Percentiles rank a stretch among this genome's conserved stretches.
Evolutionary conservation across 345 rosid genomes (phyloP).

Genomic region (Psidium friedrichsthalianum): DNA sequence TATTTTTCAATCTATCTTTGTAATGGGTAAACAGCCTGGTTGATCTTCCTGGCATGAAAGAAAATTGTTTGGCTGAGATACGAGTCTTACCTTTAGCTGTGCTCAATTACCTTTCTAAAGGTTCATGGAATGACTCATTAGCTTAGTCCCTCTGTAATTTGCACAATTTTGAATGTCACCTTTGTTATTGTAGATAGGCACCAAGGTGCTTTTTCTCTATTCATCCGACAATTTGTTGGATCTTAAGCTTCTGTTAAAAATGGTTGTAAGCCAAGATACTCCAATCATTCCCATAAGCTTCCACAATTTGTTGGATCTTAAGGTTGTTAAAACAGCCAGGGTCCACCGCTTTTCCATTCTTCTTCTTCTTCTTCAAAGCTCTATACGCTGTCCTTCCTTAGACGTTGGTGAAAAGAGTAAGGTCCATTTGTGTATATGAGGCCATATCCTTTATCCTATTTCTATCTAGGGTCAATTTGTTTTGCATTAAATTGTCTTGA

Average conservation of each 20-base stretch:
- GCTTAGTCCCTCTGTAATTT: not conserved
- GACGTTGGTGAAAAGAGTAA: not conserved
- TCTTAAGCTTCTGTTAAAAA: not conserved
- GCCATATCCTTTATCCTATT: not conserved
- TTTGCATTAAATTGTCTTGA: not conserved
- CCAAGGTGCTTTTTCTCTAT: not conserved
- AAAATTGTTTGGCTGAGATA: conserved; percentile 2
- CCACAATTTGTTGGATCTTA: not conserved
- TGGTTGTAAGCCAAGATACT: not conserved
- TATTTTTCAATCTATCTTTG: not conserved
- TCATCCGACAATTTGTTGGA: not conserved
- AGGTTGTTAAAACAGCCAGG: not conserved
- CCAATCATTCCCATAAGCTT: not conserved
- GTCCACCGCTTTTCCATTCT: not conserved
- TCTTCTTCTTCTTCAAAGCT: not conserved
- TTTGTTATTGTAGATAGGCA: not conserved
- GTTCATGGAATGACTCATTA: not conserved
- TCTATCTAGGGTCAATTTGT: not conserved
- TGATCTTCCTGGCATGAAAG: not conserved
- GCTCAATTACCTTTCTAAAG: not conserved
- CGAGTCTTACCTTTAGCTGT: not conserved
- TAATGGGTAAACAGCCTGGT: not conserved
- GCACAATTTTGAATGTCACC: not conserved
- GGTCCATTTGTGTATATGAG: not conserved
- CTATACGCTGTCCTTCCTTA: not conserved